A percentile compares a stretch with the other conserved stretches of the same genome.
Evolutionary conservation across 768 basidiomycete genomes (phyloP).

Genomic region (Tricholoma sp.): DNA sequence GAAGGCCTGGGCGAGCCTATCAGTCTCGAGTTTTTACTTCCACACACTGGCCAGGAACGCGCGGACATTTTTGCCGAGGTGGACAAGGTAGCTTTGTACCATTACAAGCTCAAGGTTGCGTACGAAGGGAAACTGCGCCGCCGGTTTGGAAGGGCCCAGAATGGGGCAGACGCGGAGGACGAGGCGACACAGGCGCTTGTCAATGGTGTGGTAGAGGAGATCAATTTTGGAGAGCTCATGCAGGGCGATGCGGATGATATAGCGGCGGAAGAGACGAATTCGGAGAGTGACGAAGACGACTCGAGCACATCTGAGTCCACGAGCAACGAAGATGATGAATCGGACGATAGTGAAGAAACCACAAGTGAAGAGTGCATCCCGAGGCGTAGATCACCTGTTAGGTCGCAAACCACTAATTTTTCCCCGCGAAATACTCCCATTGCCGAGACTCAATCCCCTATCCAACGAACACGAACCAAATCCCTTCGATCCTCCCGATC

Average conservation of each 20-base stretch:
- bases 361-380: slow-evolving; percentile 20
- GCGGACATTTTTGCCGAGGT: slow-evolving; percentile 74
- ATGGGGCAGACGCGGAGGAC: slow-evolving; percentile 58
- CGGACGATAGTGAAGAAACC: slow-evolving; percentile 19
- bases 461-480: slow-evolving; percentile 30
- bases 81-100: slow-evolving; percentile 85
- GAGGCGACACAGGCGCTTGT: slow-evolving; percentile 80
- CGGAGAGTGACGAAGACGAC: slow-evolving; percentile 42
- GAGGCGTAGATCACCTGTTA: slow-evolving; percentile 9
- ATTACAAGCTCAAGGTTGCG: slow-evolving; percentile 89
- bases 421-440: slow-evolving; percentile 3
- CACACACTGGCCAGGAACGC: slow-evolving; percentile 77
- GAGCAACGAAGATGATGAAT: slow-evolving; percentile 20
- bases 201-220: slow-evolving; percentile 72
- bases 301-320: slow-evolving; percentile 36
- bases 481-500: slow-evolving; percentile 47
- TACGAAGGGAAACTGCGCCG: slow-evolving; percentile 90
- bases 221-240: slow-evolving; percentile 77
- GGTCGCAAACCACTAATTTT: slow-evolving; percentile 10
- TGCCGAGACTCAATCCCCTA: slow-evolving; percentile 7
- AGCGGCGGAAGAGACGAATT: slow-evolving; percentile 63
- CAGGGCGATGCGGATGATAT: slow-evolving; percentile 76
- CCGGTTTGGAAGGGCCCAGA: slow-evolving; percentile 64
- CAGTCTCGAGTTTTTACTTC: slow-evolving; percentile 86
- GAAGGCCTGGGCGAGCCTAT: slow-evolving; percentile 77